Evolutionary conservation across 768 basidiomycete genomes (phyloP), one percentile per base, ranked within the genome.

Genomic region (Mycena sanguinolenta): DNA sequence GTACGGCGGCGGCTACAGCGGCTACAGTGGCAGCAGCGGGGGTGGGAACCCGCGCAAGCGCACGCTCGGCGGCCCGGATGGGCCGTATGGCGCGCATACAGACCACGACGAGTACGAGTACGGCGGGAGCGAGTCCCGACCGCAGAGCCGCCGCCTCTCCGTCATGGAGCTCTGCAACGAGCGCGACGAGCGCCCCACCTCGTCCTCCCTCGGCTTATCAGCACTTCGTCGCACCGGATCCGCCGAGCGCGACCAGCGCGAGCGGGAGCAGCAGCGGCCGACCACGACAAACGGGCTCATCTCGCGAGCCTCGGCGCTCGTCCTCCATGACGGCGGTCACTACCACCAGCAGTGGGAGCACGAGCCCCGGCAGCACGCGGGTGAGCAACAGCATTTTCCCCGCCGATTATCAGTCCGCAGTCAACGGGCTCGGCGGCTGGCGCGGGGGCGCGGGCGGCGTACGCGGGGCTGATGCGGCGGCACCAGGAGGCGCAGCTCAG

Each of bases 81-180:
- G 77, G 32, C 84, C 83, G 73, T 65, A 73, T 70, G 72, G 69
- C 65, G 50, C 72, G 69, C 38, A 73, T 73, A 52, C 72, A 70
- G 75, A 77, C 71, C 75, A 54, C 73, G 32, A 91, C 84, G 91
- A 91, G 64, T 91, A 92, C 81, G 93, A 89, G 27, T 78, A n/a
- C n/a, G n/a, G n/a, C n/a, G n/a, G n/a, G n/a, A n/a, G 86, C 73
- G 92, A 93, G 73, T 93, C 91, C 76, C 86, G 93, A 75, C 93
- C 93, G 72, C 90, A 92, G 77, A 92, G 91, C 83, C 87, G 93
- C 75, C 83, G 93, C 70, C 89, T 95, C 87, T 86, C 91, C 80
- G 91, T 95, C 87, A 88, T 94, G 92, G 93, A 95, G 75, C 91
- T 95, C 87, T 94, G 93, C 88, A 93, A 94, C 87, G 92, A 92